Percentiles rank a stretch among this genome's conserved stretches.
Conservation (phyloP, 805 yeast species). For the Brettanomyces sp. region DNA sequence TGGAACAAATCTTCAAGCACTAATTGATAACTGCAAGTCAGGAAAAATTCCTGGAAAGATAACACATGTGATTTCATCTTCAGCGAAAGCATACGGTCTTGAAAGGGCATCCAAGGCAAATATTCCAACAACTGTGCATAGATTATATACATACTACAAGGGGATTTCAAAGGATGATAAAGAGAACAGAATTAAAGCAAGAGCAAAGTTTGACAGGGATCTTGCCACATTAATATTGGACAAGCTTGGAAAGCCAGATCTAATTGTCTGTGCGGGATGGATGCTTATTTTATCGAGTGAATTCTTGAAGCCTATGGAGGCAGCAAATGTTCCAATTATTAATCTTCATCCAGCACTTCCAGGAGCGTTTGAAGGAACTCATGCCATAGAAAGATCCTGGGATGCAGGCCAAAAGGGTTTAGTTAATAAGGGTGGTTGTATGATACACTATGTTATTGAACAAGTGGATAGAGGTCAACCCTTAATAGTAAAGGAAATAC, state of each 20-base stretch:
- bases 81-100: conserved; percentile 79
- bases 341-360: conserved; percentile 97
- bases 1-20: conserved; percentile 93
- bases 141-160: conserved; percentile 62
- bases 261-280: conserved; percentile 98
- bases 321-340: conserved; percentile 64
- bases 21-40: conserved; percentile 59
- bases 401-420: conserved; percentile 84
- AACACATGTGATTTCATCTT: conserved; percentile 76
- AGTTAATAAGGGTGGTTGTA: conserved; percentile 74
- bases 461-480: conserved; percentile 95
- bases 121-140: conserved; percentile 68
- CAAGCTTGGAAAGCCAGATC: conserved; percentile 52
- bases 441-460: conserved; percentile 95
- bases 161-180: conserved; percentile 65
- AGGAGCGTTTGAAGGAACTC: conserved; percentile 93
- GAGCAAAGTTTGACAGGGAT: conserved; percentile 70
- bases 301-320: conserved; percentile 57
- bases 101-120: conserved; percentile 60
- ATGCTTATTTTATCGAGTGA: conserved; percentile 80
- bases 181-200: conserved; percentile 45
- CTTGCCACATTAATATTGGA: conserved; percentile 57
- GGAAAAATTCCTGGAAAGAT: conserved; percentile 39
- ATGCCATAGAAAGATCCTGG: conserved; percentile 96
- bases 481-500: conserved; percentile 69